Percentiles rank a stretch among this genome's conserved stretches.
phyloP scores from a whole-genome alignment of 2,329 filamentous ascomycete genomes.

The Cercospora brassicicola region DNA sequence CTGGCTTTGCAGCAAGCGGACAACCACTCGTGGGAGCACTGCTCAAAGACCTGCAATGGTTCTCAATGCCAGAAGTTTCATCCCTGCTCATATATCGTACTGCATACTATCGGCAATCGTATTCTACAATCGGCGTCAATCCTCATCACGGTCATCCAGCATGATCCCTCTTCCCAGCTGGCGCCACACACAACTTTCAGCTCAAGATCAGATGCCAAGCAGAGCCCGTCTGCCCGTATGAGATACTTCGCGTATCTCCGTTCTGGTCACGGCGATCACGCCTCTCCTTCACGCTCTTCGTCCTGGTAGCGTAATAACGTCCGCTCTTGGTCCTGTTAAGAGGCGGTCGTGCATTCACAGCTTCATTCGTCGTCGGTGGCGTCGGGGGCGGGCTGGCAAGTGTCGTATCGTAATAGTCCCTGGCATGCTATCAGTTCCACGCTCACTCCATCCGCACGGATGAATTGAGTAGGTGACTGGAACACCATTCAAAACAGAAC shows the following conservation, averaged over 20 bases:
- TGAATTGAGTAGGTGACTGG: slow-evolving; percentile 9
- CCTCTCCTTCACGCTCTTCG: slow-evolving; percentile 12
- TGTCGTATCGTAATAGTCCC: slow-evolving; percentile 1
- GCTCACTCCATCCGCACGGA: not conserved
- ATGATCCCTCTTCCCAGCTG: not conserved
- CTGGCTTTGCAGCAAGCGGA: not conserved
- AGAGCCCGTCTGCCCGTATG: slow-evolving; percentile 11
- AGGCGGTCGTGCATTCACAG: slow-evolving; percentile 1
- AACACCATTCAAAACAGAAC: slow-evolving; percentile 5
- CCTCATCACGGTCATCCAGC: slow-evolving; percentile 4
- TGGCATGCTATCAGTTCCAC: slow-evolving; percentile 6
- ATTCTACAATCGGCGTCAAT: not conserved
- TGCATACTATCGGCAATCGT: slow-evolving; percentile 3
- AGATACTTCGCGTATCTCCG: slow-evolving; percentile 2
- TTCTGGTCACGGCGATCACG: slow-evolving; percentile 6
- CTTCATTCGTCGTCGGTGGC: not conserved
- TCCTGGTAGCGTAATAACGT: slow-evolving; percentile 14
- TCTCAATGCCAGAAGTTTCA: not conserved
- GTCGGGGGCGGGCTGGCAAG: not conserved
- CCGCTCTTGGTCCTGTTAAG: slow-evolving; percentile 8
- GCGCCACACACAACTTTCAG: not conserved
- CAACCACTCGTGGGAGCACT: not conserved
- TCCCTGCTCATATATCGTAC: not conserved
- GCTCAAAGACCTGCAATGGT: not conserved
- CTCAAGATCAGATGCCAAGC: slow-evolving; percentile 14